These are phyloP conservation scores for Penicillium italicum DNA, from an alignment of 2,329 filamentous ascomycete genomes.

Conservation along the genomic window DNA sequence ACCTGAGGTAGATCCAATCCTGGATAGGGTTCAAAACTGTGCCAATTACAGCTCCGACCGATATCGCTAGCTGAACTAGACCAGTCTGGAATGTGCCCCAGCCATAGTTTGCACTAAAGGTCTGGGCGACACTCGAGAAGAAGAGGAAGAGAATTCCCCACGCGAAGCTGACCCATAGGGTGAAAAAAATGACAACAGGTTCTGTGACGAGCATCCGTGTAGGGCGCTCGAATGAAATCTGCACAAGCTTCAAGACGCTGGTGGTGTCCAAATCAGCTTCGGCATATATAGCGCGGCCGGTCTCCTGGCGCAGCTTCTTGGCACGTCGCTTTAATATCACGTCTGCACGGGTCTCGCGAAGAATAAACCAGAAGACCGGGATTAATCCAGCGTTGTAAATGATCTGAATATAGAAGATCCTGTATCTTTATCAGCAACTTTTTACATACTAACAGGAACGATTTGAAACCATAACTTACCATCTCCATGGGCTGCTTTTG, in stretches of 20 bases:
- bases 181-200: conserved; percentile 44
- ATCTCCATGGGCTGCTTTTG: conserved; percentile 39
- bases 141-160: conserved; percentile 46
- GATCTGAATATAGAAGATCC: conserved; percentile 47
- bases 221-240: conserved; percentile 41
- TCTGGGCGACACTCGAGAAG: conserved; percentile 42
- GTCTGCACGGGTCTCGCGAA: conserved; percentile 43
- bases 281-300: conserved; percentile 30
- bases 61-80: conserved; percentile 42
- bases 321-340: conserved; percentile 43
- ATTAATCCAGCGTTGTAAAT: conserved; percentile 43
- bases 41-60: conserved; percentile 42
- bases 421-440: conserved; percentile 8
- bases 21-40: conserved; percentile 42
- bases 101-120: conserved; percentile 38
- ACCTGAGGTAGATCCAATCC: conserved; percentile 28
- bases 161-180: conserved; percentile 45
- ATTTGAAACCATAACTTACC: conserved; percentile 26
- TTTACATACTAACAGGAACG: neutral
- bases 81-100: conserved; percentile 37
- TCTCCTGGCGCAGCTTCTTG: conserved; percentile 38
- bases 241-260: conserved; percentile 29
- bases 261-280: conserved; percentile 24
- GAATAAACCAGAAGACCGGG: conserved; percentile 41
- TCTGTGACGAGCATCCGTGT: conserved; percentile 42